Evolutionary conservation across 169 alveolate genomes (phyloP).

Genomic region (Blepharisma undulans): DNA sequence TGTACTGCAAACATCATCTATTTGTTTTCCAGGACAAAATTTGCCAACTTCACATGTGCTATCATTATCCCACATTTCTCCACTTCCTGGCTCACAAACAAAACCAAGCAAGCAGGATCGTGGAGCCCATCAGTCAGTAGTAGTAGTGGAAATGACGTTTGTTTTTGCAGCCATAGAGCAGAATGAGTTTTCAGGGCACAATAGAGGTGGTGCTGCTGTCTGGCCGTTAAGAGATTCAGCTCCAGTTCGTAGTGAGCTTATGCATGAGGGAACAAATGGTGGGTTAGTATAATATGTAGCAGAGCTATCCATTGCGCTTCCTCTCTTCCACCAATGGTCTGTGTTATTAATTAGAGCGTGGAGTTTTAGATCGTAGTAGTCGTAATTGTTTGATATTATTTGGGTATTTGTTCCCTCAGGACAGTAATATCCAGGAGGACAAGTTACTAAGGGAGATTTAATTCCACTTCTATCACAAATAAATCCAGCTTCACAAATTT

Average conservation of each 20-base stretch:
- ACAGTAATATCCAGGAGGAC: conserved; percentile 43
- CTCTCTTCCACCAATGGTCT: background rate
- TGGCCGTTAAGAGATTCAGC: background rate
- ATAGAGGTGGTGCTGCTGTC: background rate
- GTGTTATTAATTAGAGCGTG: background rate
- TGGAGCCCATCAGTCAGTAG: background rate
- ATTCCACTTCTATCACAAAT: conserved; percentile 46
- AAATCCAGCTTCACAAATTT: conserved; percentile 46
- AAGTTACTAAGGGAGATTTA: conserved; percentile 19
- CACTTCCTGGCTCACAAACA: background rate
- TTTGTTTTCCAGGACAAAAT: background rate
- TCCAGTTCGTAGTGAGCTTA: background rate
- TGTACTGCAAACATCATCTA: background rate
- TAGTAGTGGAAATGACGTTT: background rate
- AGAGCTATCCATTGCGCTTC: background rate
- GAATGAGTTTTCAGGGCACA: background rate
- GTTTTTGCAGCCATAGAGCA: background rate
- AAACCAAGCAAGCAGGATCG: background rate
- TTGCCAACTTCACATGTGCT: background rate
- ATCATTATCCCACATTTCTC: background rate
- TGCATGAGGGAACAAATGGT: background rate
- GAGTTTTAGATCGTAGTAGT: background rate
- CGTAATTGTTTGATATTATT: background rate
- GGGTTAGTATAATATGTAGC: background rate
- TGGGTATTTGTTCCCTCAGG: conserved; percentile 35